These are phyloP conservation scores for Schizophyllum amplum DNA, from an alignment of 1,284 basidiomycete genomes.

Conservation along the genomic window DNA sequence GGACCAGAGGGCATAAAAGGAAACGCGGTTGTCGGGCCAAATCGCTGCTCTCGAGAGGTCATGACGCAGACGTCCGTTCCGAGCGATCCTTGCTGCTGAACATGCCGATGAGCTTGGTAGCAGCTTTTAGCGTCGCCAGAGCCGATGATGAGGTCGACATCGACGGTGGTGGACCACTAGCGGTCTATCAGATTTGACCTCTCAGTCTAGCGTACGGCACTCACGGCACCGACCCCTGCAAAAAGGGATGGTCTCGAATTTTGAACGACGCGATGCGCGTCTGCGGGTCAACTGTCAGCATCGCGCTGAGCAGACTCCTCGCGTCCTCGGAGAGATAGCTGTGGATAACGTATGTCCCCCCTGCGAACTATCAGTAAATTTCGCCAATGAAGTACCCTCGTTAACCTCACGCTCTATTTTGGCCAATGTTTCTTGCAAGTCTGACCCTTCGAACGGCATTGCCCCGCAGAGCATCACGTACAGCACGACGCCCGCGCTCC, in stretches of 20 bases:
- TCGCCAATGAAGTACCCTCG: not conserved
- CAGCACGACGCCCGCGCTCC: conserved; percentile 92
- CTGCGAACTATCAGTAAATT: conserved; percentile 28
- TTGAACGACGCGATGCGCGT: conserved; percentile 89
- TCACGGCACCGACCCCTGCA: not conserved
- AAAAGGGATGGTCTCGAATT: conserved; percentile 75
- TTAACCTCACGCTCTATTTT: conserved; percentile 77
- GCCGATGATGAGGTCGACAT: not conserved
- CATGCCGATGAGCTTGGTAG: not conserved
- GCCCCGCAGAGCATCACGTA: conserved; percentile 93
- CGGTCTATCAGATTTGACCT: too few species aligned
- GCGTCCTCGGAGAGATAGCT: conserved; percentile 73
- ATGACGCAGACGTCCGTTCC: not conserved
- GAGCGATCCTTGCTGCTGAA: not conserved
- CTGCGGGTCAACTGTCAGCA: conserved; percentile 89
- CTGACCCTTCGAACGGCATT: conserved; percentile 92
- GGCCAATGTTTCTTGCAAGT: conserved; percentile 84
- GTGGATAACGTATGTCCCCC: conserved; percentile 82
- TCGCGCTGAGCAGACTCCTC: conserved; percentile 68
- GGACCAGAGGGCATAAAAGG: too few species aligned
- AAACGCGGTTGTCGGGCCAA: too few species aligned
- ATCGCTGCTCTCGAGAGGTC: too few species aligned
- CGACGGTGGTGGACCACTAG: not conserved
- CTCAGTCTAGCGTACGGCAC: not conserved
- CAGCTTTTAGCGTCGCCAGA: not conserved